phyloP scores from a whole-genome alignment of 2,329 filamentous ascomycete genomes.

The Cadophora gregata region DNA sequence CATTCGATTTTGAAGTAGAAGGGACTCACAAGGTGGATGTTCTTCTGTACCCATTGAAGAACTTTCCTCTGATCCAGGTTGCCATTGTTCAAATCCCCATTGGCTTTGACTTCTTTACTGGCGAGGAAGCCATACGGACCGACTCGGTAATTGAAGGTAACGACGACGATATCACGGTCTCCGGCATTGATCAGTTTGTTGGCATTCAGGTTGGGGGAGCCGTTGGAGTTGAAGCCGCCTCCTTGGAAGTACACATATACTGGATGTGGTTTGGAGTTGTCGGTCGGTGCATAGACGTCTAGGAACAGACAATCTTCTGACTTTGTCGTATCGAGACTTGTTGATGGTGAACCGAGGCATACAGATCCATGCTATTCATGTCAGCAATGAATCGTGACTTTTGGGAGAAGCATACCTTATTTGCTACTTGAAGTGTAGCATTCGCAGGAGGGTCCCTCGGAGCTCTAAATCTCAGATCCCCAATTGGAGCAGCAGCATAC shows the following conservation, averaged over 20 bases:
- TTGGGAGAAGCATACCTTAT: constrained; percentile 33
- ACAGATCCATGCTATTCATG: constrained; percentile 35
- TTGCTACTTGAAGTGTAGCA: constrained; percentile 35
- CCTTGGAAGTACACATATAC: constrained; percentile 67
- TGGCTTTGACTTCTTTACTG: constrained; percentile 55
- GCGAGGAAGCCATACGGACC: constrained; percentile 76
- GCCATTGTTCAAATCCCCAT: constrained; percentile 69
- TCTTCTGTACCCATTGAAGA: constrained; percentile 70
- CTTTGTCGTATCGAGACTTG: constrained; percentile 41
- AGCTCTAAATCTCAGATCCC: constrained; percentile 68
- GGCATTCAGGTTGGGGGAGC: constrained; percentile 61
- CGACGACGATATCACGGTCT: constrained; percentile 67
- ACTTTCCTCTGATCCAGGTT: constrained; percentile 73
- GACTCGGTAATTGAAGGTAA: constrained; percentile 79
- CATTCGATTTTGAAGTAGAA: not conserved
- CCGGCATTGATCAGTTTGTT: constrained; percentile 65
- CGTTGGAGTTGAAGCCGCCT: constrained; percentile 62
- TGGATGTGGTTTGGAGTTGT: constrained; percentile 55
- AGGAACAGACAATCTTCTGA: constrained; percentile 75
- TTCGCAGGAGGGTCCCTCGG: constrained; percentile 64
- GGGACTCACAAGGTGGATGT: constrained; percentile 58
- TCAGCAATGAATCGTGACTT: constrained; percentile 14
- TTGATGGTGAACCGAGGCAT: constrained; percentile 40
- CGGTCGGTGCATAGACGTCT: constrained; percentile 65
- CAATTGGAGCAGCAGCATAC: constrained; percentile 73